Base-by-base conservation (phyloP, 1,139 yeast genomes). In the Waltiozyma solani region DNA sequence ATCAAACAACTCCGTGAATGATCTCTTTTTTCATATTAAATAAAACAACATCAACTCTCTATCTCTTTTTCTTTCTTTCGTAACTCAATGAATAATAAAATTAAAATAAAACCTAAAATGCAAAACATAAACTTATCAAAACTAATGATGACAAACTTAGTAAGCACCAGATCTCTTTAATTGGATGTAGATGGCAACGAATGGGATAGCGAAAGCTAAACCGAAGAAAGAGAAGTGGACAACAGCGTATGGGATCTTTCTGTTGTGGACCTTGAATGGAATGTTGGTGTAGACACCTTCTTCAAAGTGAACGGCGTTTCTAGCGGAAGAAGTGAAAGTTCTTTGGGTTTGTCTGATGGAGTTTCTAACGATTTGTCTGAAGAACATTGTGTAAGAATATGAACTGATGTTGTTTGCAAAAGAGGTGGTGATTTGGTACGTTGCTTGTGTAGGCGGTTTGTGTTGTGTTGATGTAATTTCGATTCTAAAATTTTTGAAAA, bases 211-310 rank as follows among this genome's bases (percentile, higher is more conserved):
- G 42, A 68, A 67, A 41, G 76, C 78, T 27, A 70, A 47, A 60
- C 87, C 79, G 58, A 85, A 74, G 66, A 77, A 79, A 41, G 89
- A 78, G 72, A 84, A 81, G 71, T 80, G 95, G 50, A 79, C 71
- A 39, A 85, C 67, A 53, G 78, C 81, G 62, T 75, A 86, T 49
- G 97, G 97, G 49, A 89, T 73, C 69, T 78, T 83, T 75, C 95
- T 85, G 74, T 78, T 71, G 73, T 85, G 86, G 49, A 91, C 93
- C 71, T 78, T 76, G 78, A 89, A 91, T 50, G 98, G 98, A 50
- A 91, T 59, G 75, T 91, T 91, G 58, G 82, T 71, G 79, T 91
- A 89, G 38, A 79, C 78, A 56, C 97, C 97, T 60, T 77, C 83
- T 60, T 83, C 79, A 60, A 66, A 75, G 59, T 76, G 81, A 43